Percentiles rank a stretch among this genome's conserved stretches.
phyloP scores from a whole-genome alignment of 208 protist species.

The Acanthamoeba triangularis region DNA sequence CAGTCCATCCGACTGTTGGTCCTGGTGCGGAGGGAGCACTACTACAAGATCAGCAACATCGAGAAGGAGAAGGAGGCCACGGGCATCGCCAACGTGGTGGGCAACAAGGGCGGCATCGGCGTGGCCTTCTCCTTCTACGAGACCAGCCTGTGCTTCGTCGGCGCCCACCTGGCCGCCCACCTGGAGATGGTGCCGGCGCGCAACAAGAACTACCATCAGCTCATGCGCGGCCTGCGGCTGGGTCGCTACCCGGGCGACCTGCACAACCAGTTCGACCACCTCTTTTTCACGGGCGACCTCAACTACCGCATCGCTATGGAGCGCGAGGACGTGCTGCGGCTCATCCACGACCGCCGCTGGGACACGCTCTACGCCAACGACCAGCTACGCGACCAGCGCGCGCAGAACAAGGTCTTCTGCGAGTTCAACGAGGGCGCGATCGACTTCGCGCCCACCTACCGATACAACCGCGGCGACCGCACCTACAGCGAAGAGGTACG shows the following conservation, averaged over 20 bases:
- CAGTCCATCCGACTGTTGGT: constrained; percentile 52
- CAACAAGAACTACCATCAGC: constrained; percentile 67
- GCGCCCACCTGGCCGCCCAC: constrained; percentile 70
- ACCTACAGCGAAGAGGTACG: constrained; percentile 68
- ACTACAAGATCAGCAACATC: constrained; percentile 69
- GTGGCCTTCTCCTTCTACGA: constrained; percentile 70
- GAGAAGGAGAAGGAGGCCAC: constrained; percentile 72
- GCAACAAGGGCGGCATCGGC: constrained; percentile 78
- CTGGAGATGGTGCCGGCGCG: constrained; percentile 40
- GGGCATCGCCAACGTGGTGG: constrained; percentile 76
- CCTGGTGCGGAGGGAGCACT: constrained; percentile 54
- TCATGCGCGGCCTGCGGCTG: constrained; percentile 61
- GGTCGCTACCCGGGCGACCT: constrained; percentile 44
- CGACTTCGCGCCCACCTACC: constrained; percentile 70
- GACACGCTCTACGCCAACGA: constrained; percentile 25
- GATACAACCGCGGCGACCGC: constrained; percentile 68
- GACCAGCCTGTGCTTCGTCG: constrained; percentile 75
- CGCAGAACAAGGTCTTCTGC: constrained; percentile 5
- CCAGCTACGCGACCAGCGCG: constrained; percentile 57
- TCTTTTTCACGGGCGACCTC: constrained; percentile 75
- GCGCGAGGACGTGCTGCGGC: constrained; percentile 16
- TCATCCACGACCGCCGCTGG: constrained; percentile 35
- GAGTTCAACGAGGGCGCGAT: constrained; percentile 52
- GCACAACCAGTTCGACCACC: constrained; percentile 71
- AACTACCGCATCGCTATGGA: constrained; percentile 70